phyloP scores from a whole-genome alignment of 345 rosid species.

The Populus deltoides region DNA sequence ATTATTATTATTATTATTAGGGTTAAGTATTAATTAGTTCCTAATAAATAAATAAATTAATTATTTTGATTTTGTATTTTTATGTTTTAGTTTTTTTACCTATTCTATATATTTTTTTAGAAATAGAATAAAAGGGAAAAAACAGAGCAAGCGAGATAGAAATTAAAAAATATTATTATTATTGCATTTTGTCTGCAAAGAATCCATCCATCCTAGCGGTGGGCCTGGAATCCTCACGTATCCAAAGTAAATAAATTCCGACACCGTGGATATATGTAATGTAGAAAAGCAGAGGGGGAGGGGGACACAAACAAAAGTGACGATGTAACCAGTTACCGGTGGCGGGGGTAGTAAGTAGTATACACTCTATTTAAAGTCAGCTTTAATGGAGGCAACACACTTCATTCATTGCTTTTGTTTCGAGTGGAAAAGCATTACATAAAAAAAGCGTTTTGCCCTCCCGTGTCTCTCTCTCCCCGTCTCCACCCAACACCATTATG shows the following conservation, averaged over 20 bases:
- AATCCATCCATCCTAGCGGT: neutral
- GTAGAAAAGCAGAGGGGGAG: neutral
- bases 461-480: neutral
- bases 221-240: slow-evolving; percentile 17
- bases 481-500: slow-evolving; percentile 20
- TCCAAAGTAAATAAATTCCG: neutral
- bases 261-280: neutral
- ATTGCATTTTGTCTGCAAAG: neutral
- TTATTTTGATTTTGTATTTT: no score
- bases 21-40: no score
- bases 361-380: neutral
- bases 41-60: no score
- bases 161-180: neutral
- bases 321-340: slow-evolving; percentile 24
- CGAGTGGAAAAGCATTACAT: slow-evolving; percentile 14
- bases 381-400: no score
- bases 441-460: neutral
- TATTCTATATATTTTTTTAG: no score
- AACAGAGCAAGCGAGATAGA: no score
- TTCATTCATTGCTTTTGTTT: neutral
- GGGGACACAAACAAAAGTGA: neutral
- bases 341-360: slow-evolving; percentile 13
- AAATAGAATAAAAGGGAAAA: no score
- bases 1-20: no score
- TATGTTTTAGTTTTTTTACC: no score